Evolutionary conservation across 2,329 filamentous ascomycete genomes (phyloP).

Genomic region (Aureobasidium sp.): DNA sequence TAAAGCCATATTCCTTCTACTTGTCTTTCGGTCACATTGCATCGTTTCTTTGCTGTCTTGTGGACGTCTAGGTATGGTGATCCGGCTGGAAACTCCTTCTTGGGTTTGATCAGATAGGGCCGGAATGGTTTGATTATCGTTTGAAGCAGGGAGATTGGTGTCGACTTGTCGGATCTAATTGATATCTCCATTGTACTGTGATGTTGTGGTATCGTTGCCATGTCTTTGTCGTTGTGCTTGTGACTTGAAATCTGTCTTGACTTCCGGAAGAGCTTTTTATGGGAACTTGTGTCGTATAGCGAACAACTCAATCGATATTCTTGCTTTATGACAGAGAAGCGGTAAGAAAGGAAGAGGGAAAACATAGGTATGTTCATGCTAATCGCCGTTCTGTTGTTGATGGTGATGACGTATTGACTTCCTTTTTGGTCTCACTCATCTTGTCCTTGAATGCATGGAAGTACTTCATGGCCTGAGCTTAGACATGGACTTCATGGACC

Average conservation of each 20-base stretch:
- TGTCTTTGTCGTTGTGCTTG: background rate
- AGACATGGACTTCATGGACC: background rate
- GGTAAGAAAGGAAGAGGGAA: background rate
- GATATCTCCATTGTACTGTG: background rate
- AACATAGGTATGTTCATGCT: background rate
- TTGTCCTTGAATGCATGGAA: background rate
- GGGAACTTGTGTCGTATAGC: too few relatives aligned
- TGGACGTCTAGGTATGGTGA: constrained; percentile 34
- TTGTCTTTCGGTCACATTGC: constrained; percentile 34
- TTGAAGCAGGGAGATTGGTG: constrained; percentile 32
- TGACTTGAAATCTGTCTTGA: too few relatives aligned
- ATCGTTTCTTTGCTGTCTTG: constrained; percentile 28
- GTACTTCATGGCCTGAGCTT: too few relatives aligned
- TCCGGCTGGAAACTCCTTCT: constrained; percentile 29
- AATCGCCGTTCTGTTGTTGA: background rate
- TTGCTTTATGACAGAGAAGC: background rate
- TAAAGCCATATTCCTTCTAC: constrained; percentile 42
- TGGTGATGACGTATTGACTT: background rate
- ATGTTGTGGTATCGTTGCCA: background rate
- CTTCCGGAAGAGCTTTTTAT: too few relatives aligned
- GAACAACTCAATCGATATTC: too few relatives aligned
- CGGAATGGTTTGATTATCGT: constrained; percentile 33
- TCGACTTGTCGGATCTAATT: constrained; percentile 28
- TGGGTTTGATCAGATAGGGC: constrained; percentile 29
- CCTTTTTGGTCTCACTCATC: background rate